phyloP scores from a whole-genome alignment of 495 filamentous ascomycete genomes.

The Lophiostoma macrostomum region DNA sequence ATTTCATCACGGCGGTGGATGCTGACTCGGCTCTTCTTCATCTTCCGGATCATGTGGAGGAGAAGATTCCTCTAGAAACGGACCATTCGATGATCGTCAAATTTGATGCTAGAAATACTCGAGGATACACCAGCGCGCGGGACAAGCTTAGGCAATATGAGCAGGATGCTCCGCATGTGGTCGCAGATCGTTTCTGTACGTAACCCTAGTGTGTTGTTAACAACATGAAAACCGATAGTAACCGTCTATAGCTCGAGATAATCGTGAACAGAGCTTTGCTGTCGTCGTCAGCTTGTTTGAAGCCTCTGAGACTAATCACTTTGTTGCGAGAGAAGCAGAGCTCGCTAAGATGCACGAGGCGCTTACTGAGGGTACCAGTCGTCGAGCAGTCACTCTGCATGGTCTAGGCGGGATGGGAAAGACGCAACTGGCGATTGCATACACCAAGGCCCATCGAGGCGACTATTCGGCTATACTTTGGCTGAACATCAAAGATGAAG shows the following conservation, averaged over 20 bases:
- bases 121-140: conserved; percentile 13
- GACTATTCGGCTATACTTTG: conserved; percentile 24
- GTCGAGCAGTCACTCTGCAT: conserved; percentile 34
- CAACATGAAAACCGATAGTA: no score
- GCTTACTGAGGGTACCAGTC: conserved; percentile 29
- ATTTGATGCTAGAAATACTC: conserved; percentile 15
- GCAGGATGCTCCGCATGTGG: conserved; percentile 6
- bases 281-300: no score
- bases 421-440: conserved; percentile 28
- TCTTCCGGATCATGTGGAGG: conserved; percentile 25
- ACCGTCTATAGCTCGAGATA: no score
- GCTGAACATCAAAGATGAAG: conserved; percentile 32
- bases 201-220: no score
- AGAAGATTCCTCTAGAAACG: conserved; percentile 23
- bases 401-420: conserved; percentile 5
- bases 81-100: conserved; percentile 37
- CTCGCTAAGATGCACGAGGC: conserved; percentile 32
- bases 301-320: no score
- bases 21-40: conserved; percentile 29
- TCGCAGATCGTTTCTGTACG: no score
- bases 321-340: conserved; percentile 22
- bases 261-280: no score
- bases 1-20: conserved; percentile 21
- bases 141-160: conserved; percentile 11
- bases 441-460: conserved; percentile 8